Evolutionary conservation across 805 yeast species (phyloP).

Genomic region (Sugiyamaella qingdaonensis): DNA sequence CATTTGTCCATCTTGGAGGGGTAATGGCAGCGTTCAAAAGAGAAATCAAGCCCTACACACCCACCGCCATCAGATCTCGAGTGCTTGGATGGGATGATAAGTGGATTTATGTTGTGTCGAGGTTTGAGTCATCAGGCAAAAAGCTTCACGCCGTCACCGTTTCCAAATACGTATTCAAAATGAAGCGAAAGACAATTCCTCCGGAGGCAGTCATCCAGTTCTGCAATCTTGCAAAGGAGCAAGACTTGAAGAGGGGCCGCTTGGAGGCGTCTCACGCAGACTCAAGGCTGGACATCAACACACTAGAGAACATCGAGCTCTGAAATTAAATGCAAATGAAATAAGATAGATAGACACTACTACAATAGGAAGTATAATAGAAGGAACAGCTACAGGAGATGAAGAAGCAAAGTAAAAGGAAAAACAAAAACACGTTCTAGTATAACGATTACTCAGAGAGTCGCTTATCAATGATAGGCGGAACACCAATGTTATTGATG

Average conservation of each 20-base stretch:
- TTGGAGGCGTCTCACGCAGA: constrained; percentile 15
- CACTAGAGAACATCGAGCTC: neutral
- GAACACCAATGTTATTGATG: constrained; percentile 53
- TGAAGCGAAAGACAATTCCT: constrained; percentile 66
- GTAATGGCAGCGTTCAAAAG: constrained; percentile 62
- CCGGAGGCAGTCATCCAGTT: constrained; percentile 57
- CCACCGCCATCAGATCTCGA: constrained; percentile 51
- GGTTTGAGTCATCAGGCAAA: constrained; percentile 45
- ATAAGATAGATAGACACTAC: neutral
- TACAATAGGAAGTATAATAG: neutral
- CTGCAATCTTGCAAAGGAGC: constrained; percentile 54
- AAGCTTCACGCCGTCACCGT: constrained; percentile 54
- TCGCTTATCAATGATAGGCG: constrained; percentile 5
- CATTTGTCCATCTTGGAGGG: constrained; percentile 75
- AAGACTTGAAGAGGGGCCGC: constrained; percentile 25
- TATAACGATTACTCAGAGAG: constrained; percentile 3
- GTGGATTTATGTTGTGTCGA: constrained; percentile 72
- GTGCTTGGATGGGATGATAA: constrained; percentile 82
- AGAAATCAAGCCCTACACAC: constrained; percentile 67
- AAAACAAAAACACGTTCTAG: constrained; percentile 6
- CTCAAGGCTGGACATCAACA: neutral
- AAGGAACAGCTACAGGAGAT: neutral
- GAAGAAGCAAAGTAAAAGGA: constrained; percentile 4
- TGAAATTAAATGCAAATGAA: neutral
- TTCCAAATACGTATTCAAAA: constrained; percentile 78